Base-by-base conservation (phyloP, 805 yeast species). In the Candida xyloterini region DNA sequence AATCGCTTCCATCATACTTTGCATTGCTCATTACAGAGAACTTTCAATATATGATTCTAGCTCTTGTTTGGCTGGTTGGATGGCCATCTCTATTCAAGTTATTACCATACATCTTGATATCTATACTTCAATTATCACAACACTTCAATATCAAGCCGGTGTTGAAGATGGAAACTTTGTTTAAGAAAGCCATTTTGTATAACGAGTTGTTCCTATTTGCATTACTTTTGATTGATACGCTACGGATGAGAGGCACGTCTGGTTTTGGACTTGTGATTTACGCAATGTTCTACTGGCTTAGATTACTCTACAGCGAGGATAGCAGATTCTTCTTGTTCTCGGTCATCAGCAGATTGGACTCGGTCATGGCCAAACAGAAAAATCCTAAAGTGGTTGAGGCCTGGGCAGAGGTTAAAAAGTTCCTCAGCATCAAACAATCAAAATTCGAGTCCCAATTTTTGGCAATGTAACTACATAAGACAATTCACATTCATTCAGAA, bases 21-120 rank as follows among this genome's bases (percentile, higher is more conserved):
- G 76, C 80, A 4, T 65, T 89, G 56, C 55, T 86, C 39, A 79
- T 89, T 8, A 76, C 87, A 16, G 87, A 78, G 50, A 84, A 85
- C 57, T 84, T 84, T 68, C 96, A 87, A 61, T 77, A 75, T 54
- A 63, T 79, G 39, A 46, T 75, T 3, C 60, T 84, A 40, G 74
- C 80, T 0, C 20, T 57, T 3, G 62, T 78, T 14, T 84, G 91
- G 91, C 55, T 77, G 33, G 59, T 81, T 40, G 76, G 82, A 27
- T 77, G 84, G 62, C 70, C 73, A 44, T 80, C 89, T 1, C 62
- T 76, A 5, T 81, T 79, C 65, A 84, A 83, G 56, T 50, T 84
- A 30, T 44, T 79, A 11, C 91, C 93, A 16, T 80, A 67, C 55
- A 63, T 69, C 49, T 50, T 79, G 31, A 66, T 81, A 34, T 71